Conservation (phyloP, 495 filamentous ascomycete species). For the Neurospora sp. region DNA sequence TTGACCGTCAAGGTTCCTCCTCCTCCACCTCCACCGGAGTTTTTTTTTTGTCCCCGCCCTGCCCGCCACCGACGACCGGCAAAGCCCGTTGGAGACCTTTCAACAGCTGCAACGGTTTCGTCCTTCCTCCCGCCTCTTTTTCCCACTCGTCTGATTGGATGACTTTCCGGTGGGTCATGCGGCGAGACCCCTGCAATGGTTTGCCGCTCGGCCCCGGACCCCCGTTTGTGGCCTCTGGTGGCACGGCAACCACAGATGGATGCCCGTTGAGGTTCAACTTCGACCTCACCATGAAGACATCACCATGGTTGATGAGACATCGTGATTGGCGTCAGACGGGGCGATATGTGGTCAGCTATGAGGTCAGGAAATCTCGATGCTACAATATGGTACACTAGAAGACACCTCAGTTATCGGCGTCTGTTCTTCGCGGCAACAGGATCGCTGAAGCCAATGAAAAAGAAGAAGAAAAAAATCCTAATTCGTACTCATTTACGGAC, state of each 20-base stretch:
- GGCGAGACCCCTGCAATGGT: background rate
- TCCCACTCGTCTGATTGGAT: background rate
- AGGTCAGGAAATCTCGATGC: background rate
- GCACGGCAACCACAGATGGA: background rate
- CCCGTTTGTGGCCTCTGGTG: background rate
- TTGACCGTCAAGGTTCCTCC: background rate
- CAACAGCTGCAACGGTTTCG: background rate
- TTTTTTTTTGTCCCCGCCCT: background rate
- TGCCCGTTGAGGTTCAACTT: background rate
- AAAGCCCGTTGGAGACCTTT: background rate
- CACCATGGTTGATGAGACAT: background rate
- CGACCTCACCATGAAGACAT: background rate
- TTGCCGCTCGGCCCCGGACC: background rate
- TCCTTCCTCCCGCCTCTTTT: background rate
- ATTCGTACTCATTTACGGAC: background rate
- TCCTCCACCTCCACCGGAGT: background rate
- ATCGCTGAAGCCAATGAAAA: background rate
- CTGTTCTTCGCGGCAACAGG: background rate
- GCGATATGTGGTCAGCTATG: background rate
- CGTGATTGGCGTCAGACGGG: background rate
- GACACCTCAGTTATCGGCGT: background rate
- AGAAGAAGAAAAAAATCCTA: background rate
- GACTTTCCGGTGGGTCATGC: background rate
- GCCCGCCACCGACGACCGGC: background rate
- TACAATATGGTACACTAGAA: background rate